Conservation (phyloP, 371 early-diverging fungal species). For the Circinella minor region DNA sequence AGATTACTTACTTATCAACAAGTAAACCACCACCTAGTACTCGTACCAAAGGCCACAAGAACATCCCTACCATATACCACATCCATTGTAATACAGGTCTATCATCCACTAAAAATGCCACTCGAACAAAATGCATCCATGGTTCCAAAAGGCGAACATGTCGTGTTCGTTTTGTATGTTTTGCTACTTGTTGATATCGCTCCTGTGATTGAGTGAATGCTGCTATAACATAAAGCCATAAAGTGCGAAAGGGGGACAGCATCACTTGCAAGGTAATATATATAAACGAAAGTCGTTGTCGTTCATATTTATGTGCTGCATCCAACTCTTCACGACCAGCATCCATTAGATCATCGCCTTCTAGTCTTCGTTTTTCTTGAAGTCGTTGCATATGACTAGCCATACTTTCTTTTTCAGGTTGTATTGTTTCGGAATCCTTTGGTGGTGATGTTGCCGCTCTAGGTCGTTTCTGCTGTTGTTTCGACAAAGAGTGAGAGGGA, state of each 20-base stretch:
- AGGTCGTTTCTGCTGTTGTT: too few relatives aligned
- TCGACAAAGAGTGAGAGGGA: too few relatives aligned
- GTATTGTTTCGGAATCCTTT: too few relatives aligned
- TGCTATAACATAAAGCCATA: conserved; percentile 41
- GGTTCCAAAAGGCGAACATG: conserved; percentile 46
- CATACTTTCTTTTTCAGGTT: conserved; percentile 23
- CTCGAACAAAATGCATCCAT: conserved; percentile 35
- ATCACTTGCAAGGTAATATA: conserved; percentile 53
- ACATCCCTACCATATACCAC: conserved; percentile 54
- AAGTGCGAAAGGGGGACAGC: conserved; percentile 34
- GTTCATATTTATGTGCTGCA: conserved; percentile 20
- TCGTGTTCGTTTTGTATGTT: conserved; percentile 43
- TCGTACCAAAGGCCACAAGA: conserved; percentile 50
- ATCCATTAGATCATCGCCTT: conserved; percentile 26
- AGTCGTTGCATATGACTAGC: conserved; percentile 46
- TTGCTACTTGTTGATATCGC: conserved; percentile 43
- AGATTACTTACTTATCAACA: conserved; percentile 44
- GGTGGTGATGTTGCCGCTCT: conserved; percentile 2
- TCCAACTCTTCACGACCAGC: conserved; percentile 25
- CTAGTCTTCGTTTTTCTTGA: conserved; percentile 38
- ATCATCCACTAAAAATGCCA: conserved; percentile 41
- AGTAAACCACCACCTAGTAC: conserved; percentile 49
- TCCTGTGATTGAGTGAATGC: conserved; percentile 49
- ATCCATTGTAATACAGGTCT: conserved; percentile 44
- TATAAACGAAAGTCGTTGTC: conserved; percentile 44